phyloP scores from a whole-genome alignment of 805 yeast genomes.

The Saccharomycopsis lassenensis region DNA sequence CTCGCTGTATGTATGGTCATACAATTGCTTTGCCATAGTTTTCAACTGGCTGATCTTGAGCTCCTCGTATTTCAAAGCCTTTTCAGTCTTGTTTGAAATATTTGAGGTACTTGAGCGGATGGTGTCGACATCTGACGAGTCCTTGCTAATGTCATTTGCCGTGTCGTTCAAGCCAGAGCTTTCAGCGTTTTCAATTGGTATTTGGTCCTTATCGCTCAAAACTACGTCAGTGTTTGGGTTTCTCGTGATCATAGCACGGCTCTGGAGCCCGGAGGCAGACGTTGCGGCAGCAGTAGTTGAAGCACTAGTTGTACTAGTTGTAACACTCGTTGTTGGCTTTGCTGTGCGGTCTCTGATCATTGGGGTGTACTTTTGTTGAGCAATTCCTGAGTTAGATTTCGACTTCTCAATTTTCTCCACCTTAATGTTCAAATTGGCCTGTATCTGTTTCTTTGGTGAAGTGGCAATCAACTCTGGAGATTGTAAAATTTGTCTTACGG shows the following conservation, averaged over 20 bases:
- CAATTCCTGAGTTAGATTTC: background rate
- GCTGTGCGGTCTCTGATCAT: conserved; percentile 6
- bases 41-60: conserved; percentile 11
- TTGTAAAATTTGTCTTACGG: conserved; percentile 15
- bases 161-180: background rate
- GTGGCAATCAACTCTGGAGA: conserved; percentile 17
- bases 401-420: background rate
- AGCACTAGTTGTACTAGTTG: too few species aligned
- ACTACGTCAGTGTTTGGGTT: background rate
- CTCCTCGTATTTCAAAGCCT: conserved; percentile 16
- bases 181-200: conserved; percentile 1
- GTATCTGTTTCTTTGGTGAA: conserved; percentile 8
- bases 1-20: conserved; percentile 8
- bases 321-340: background rate
- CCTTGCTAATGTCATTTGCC: background rate
- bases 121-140: background rate
- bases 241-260: background rate
- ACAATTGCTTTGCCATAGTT: conserved; percentile 11
- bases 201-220: background rate
- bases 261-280: too few species aligned
- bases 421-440: background rate
- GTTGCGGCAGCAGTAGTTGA: too few species aligned
- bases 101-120: conserved; percentile 6
- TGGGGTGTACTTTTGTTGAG: conserved; percentile 7
- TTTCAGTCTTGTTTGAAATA: conserved; percentile 15